Evolutionary conservation across 371 early-diverging fungal genomes (phyloP), one percentile per base, ranked within the genome.

Genomic region (Cokeromyces recurvatus): DNA sequence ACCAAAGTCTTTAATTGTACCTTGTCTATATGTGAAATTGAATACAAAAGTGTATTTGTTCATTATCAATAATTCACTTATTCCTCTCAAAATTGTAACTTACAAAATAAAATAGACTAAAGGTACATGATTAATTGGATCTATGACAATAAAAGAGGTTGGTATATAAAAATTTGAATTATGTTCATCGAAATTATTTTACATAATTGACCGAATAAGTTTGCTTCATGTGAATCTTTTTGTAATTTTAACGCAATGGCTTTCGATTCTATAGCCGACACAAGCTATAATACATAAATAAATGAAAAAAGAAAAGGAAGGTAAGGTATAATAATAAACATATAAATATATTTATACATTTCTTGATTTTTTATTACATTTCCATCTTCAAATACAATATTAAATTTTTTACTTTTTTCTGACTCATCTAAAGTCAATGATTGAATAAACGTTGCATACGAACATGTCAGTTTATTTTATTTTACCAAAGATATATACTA

Each of bases 71-170:
- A n/a, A n/a, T n/a, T n/a, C n/a, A n/a, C n/a, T n/a, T n/a, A n/a
- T n/a, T n/a, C n/a, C n/a, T n/a, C n/a, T n/a, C n/a, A n/a, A n/a
- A 29, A 8, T 29, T 29, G 15, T 2, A 5, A 35, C 43, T 42
- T 43, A 50, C 54, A 31, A 15, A 15, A 53, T 46, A 32, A 42
- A 53, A 23, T 53, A 53, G 0, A 53, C 54, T 15, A 42, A 31
- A 29, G 47, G 54, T 4, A 46, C 42, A 27, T 37, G 25, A 16
- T 41, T 47, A 10, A 42, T 41, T 22, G 54, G 54, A 23, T 53
- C 54, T 53, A 37, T 9, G 16, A 14, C 17, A 10, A 32, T 1
- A 29, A 15, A 15, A 31, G 6, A 17, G 17, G 9, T n/a, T 4
- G 9, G 16, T n/a, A 32, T 45, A 38, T 45, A 44, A 52, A 14